These are phyloP conservation scores for Passiflora organensis DNA, from an alignment of 345 rosid species.

Conservation along the genomic window DNA sequence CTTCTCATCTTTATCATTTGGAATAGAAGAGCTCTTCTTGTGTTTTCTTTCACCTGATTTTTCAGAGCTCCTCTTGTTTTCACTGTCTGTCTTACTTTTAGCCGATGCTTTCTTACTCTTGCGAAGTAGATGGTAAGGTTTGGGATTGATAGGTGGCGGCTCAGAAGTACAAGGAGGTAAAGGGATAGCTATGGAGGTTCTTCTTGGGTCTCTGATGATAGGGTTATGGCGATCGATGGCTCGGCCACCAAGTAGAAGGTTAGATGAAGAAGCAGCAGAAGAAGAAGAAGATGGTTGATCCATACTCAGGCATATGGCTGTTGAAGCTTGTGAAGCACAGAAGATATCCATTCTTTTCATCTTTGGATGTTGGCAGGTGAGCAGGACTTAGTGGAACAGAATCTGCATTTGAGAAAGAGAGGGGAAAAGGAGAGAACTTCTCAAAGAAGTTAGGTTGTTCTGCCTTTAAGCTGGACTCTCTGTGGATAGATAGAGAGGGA, in stretches of 20 bases:
- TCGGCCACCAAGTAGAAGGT: constrained; percentile 41
- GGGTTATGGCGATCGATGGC: constrained; percentile 89
- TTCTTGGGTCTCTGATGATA: constrained; percentile 62
- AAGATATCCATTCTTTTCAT: constrained; percentile 54
- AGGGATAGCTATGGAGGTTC: constrained; percentile 41
- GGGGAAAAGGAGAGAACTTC: constrained; percentile 16
- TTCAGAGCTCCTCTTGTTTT: constrained; percentile 11
- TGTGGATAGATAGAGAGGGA: too few species aligned
- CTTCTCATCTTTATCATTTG: too few species aligned
- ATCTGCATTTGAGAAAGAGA: constrained; percentile 17
- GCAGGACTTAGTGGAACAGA: constrained; percentile 21
- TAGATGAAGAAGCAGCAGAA: constrained; percentile 10
- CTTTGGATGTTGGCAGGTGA: constrained; percentile 13
- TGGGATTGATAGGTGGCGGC: constrained; percentile 37
- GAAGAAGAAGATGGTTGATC: constrained; percentile 33
- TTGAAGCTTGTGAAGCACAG: constrained; percentile 85
- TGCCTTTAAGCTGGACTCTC: too few species aligned
- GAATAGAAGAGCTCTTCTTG: constrained; percentile 29
- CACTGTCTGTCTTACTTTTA: constrained; percentile 12
- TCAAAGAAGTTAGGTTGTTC: constrained; percentile 14
- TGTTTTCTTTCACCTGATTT: constrained; percentile 16
- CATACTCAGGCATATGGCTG: constrained; percentile 62
- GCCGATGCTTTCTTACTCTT: constrained; percentile 31
- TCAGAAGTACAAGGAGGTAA: constrained; percentile 35
- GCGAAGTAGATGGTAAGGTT: constrained; percentile 36